Evolutionary conservation across 2,329 filamentous ascomycete species (phyloP).

Genomic region (Aspergillus amoenus): DNA sequence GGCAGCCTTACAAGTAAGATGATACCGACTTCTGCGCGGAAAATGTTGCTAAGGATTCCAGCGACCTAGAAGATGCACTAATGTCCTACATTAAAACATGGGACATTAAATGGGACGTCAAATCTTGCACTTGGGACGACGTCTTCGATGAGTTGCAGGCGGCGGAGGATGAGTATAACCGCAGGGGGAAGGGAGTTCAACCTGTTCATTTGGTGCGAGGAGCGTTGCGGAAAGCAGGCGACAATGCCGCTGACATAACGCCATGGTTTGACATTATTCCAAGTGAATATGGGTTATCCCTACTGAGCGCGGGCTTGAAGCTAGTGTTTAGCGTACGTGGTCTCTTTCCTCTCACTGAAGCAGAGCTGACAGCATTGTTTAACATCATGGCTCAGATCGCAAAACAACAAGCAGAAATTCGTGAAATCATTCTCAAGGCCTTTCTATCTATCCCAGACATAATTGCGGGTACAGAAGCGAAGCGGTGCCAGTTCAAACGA

Average conservation of each 20-base stretch:
- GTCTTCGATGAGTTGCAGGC: not conserved
- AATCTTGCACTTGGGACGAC: not conserved
- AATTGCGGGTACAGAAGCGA: not conserved
- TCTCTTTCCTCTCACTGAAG: not conserved
- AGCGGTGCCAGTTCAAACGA: not conserved
- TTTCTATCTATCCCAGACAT: not conserved
- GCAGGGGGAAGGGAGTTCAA: not conserved
- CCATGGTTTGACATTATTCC: slow-evolving; percentile 1
- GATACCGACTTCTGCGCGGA: too few species aligned
- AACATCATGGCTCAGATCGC: not conserved
- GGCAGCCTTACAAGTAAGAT: too few species aligned
- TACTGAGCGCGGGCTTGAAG: not conserved
- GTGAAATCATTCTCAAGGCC: not conserved
- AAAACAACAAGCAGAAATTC: not conserved
- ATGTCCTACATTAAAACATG: too few species aligned
- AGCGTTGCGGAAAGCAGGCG: not conserved
- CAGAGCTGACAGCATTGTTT: not conserved
- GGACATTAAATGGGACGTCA: not conserved
- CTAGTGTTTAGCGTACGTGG: not conserved
- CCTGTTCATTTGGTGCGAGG: not conserved
- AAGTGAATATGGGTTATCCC: not conserved
- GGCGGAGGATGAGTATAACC: not conserved
- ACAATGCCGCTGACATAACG: not conserved
- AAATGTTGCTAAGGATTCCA: too few species aligned
- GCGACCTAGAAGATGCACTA: too few species aligned